These are phyloP conservation scores for Primulina huaijiensis DNA, from an alignment of 257 asterid species.

Conservation along the genomic window DNA sequence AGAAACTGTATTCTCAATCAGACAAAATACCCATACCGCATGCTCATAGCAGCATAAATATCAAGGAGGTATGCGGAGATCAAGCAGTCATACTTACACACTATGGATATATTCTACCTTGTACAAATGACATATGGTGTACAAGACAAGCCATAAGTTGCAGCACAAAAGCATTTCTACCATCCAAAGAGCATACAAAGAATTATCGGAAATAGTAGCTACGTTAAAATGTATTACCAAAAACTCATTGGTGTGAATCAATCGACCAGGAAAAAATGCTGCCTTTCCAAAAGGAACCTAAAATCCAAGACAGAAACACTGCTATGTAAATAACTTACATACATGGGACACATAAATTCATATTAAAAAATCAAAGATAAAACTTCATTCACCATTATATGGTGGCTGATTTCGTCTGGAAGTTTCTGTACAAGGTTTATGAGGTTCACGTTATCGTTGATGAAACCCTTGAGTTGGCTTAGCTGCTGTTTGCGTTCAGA, in stretches of 20 bases:
- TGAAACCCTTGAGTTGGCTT: conserved; percentile 49
- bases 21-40: too few species aligned
- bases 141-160: too few species aligned
- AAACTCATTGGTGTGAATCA: conserved; percentile 87
- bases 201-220: too few species aligned
- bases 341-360: background rate
- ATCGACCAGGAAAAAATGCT: conserved; percentile 82
- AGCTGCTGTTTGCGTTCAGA: conserved; percentile 53
- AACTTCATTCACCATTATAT: conserved; percentile 54
- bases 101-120: too few species aligned
- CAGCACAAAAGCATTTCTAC: too few species aligned
- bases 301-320: conserved; percentile 7
- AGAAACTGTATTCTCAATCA: too few species aligned
- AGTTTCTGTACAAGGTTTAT: conserved; percentile 71
- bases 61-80: too few species aligned
- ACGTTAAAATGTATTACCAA: conserved; percentile 40
- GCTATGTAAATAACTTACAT: conserved; percentile 12
- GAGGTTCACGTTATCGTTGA: conserved; percentile 53
- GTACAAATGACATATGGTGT: too few species aligned
- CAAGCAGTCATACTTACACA: too few species aligned
- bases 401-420: conserved; percentile 77
- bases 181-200: too few species aligned
- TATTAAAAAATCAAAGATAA: background rate
- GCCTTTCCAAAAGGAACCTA: conserved; percentile 95
- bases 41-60: too few species aligned